These are phyloP conservation scores for Rhododendron kiyosumense DNA, from an alignment of 148 eudicot species.

Conservation along the genomic window DNA sequence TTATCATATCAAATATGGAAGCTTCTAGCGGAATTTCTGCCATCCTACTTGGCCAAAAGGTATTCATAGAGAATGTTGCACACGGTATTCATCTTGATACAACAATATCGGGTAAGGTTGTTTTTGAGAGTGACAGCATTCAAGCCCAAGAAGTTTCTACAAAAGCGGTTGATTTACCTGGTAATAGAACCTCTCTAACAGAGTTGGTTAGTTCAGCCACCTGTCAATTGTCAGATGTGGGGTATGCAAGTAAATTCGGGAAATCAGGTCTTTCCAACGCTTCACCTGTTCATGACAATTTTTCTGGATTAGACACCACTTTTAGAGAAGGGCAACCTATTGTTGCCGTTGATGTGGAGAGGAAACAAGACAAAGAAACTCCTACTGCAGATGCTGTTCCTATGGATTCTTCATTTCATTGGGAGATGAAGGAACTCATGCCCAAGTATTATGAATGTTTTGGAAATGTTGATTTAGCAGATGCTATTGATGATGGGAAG, in stretches of 20 bases:
- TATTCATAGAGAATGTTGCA: neutral
- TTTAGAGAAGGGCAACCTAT: slow-evolving; percentile 15
- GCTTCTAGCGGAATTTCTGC: neutral
- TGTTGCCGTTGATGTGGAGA: slow-evolving; percentile 1
- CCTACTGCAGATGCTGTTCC: slow-evolving; percentile 3
- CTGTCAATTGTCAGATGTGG: slow-evolving; percentile 15
- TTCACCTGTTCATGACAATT: slow-evolving; percentile 18
- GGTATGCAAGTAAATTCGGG: slow-evolving; percentile 7
- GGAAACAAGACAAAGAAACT: slow-evolving; percentile 2
- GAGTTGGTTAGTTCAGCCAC: slow-evolving; percentile 6
- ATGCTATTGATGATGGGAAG: slow-evolving; percentile 19
- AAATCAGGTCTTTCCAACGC: neutral
- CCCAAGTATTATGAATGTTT: slow-evolving; percentile 5
- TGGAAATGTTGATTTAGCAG: slow-evolving; percentile 15
- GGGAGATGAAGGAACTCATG: slow-evolving; percentile 5
- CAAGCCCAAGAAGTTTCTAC: neutral
- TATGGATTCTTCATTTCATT: slow-evolving; percentile 5
- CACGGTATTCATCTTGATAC: neutral
- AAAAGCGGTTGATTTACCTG: slow-evolving; percentile 6
- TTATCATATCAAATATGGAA: neutral
- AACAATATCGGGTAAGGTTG: neutral
- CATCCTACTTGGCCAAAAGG: slow-evolving; percentile 4
- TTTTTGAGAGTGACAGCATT: neutral
- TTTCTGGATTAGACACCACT: slow-evolving; percentile 17
- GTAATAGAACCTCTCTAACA: slow-evolving; percentile 6